Evolutionary conservation across 352 stramenopile species (phyloP), one percentile per base, ranked within the genome.

Genomic region (Thalassiosira allenii): DNA sequence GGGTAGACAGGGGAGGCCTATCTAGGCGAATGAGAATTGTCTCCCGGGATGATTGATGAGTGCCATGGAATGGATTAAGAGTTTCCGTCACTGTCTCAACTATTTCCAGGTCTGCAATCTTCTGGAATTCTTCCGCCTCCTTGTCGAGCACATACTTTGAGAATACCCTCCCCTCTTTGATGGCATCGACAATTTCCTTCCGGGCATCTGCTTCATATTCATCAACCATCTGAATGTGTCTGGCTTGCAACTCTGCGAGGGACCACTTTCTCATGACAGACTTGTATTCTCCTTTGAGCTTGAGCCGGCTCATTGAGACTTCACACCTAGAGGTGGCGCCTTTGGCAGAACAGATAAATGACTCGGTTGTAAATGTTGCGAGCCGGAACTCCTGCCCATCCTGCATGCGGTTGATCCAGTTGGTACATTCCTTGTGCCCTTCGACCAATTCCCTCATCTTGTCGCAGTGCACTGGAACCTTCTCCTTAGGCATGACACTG

Each of bases 301-400:
- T 72, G 0, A 72, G 32, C 12, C 20, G 44, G 12, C 17, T 34
- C 27, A 49, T 58, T n/a, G 29, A 44, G 9, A 23, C 4, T 51
- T 71, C 62, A 30, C 62, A 61, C 5, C 62, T 14, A 51, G 62
- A 71, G 30, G 62, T 33, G 17, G 62, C 62, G 25, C 62, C 62
- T 29, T 71, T 71, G 0, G 22, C 27, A 0, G 62, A 71, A n/a
- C 62, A 71, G 11, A 32, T 41, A 20, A 69, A 69, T 17, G 40
- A 17, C 25, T 3, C 41, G 3, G 59, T 57, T 2, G 59, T 69
- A 20, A 57, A 57, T 20, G 40, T 69, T 9, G 59, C 59, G 57
- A 2, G n/a, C 2, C 40, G n/a, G 25, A 3, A 49, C 8, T 57
- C 9, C 11, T 58, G 57, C 20, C 9, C 41, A 47, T 70, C 23